Evolutionary conservation across 768 basidiomycete genomes (phyloP), one percentile per base, ranked within the genome.

Genomic region (Lanmaoa rubissima): DNA sequence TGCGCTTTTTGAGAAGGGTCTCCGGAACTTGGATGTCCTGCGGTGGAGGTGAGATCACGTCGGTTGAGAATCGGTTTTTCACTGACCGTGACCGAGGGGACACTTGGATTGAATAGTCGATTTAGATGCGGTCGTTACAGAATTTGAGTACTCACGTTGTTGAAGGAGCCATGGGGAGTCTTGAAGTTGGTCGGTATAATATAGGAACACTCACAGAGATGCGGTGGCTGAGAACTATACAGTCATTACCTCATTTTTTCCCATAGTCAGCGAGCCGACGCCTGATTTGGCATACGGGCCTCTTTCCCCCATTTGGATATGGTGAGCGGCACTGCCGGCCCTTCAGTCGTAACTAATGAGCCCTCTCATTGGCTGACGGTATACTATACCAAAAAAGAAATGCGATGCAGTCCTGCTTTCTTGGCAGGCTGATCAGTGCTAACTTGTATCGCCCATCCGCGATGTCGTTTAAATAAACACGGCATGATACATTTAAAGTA

Each of bases 1-100:
- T 94, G 79, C 95, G 88, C 82, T 96, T 98, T 86, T 97, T 98
- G 81, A 98, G 92, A 81, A 98, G 87, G 72, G 95, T 98, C 88
- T 97, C 95, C 75, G 95, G 95, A 79, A 96, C 95, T 85, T 95
- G 90, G 74, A 97, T 87, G 71, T 87, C 85, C 91, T 93, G 67
- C 59, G 59, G 48, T 28, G 21, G 21, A 24, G 24, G 53, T 69
- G 36, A 73, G 43, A 54, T 47, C 53, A 57, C 26, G 49, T 53
- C 17, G 16, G 46, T 55, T 24, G 47, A 51, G n/a, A 7, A 45
- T 41, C 34, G 17, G 7, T 16, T 54, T 48, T 42, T 26, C 45
- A 74, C 79, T 60, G 47, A 80, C 79, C 76, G 78, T 68, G 69
- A 77, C 75, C 59, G 70, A 76, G 59, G 79, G 79, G 66, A 80